Evolutionary conservation across 129 eudicot genomes (phyloP), one percentile per base, ranked within the genome.

Genomic region (Lactuca saligna): DNA sequence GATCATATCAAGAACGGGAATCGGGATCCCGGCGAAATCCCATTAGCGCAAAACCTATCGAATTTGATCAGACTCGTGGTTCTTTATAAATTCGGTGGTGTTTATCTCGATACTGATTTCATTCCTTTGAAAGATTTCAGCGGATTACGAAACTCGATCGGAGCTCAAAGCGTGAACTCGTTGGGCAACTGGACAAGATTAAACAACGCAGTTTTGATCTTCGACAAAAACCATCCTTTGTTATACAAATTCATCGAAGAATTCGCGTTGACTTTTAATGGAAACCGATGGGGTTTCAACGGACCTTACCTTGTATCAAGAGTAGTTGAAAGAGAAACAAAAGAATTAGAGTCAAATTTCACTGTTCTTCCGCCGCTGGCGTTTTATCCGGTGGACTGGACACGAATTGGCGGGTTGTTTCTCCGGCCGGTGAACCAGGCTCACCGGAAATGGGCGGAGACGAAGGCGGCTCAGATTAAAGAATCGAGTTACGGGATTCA

Each of bases 261-360:
- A 81, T 92, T 92, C 59, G 87, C 87, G 4, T 66, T 35, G 41
- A 78, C 76, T 54, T 92, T 86, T 78, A 78, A 92, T 72, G 96
- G 98, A 48, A 86, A 84, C 54, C 68, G 20, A 53, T 89, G 98
- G 98, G 98, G 98, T 2, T 77, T 78, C n/a, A 92, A 92, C 49
- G 98, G 98, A 1, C 98, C 98, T 9, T 86, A 88, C 68, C 78
- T 92, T 46, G 95, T 88, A 9, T 82, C 96, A 5, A 81, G 98
- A 66, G 91, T 92, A 2, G 91, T 82, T 4, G 71, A 78, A 29
- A 78, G 77, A 15, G 35, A 54, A 12, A 63, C 65, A 8, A 8
- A 32, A 34, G n/a, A 31, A n/a, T n/a, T 57, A 2, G 57, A 41
- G 3, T 33, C 46, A 12, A 81, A 87, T 17, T 79, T 82, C 4